Base-by-base conservation (phyloP, 805 yeast species). In the Metschnikowia dekortorum region DNA sequence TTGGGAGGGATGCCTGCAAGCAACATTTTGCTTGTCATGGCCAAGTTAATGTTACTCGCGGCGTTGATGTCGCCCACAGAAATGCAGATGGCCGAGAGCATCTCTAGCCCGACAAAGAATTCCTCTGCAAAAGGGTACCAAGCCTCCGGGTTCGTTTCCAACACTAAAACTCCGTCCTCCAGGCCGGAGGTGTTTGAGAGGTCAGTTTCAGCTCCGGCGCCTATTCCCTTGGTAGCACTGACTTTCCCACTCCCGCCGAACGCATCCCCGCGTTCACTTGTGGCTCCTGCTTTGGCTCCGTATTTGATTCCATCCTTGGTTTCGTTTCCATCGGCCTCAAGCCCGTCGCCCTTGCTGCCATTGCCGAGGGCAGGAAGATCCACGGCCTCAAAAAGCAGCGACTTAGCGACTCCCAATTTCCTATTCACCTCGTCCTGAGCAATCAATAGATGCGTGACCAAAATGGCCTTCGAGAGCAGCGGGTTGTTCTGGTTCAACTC, bases 121-220 rank as follows among this genome's bases (percentile, higher is more conserved):
- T 89, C 96, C 50, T 85, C 88, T 35, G 83, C 73, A 63, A 87
- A 90, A 3, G 85, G 86, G 48, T 80, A 83, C 87, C 88, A 85
- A 1, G 82, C 80, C 45, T 75, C 77, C 37, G 74, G 79, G 60
- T 73, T 69, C 47, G 59, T 70, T 59, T 54, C 53, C 9, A 67
- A 45, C 3, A 57, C 54, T 6, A 63, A 44, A n/a, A 54, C 58
- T 1, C 30, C 31, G 9, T 38, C 39, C 10, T 18, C 14, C 18
- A 18, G 39, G 11, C 16, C 6, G 13, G 26, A 3, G 14, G 16
- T 16, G 3, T 22, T 26, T 11, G 8, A 22, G 22, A 22, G 22
- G 22, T 22, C 22, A 4, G 22, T 18, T 4, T 22, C 22, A 22
- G 22, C 29, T 14, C 13, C 28, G 26, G 29, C 30, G n/a, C 29